Conservation (phyloP, 495 filamentous ascomycete genomes). For the Chlorociboria aeruginascens region DNA sequence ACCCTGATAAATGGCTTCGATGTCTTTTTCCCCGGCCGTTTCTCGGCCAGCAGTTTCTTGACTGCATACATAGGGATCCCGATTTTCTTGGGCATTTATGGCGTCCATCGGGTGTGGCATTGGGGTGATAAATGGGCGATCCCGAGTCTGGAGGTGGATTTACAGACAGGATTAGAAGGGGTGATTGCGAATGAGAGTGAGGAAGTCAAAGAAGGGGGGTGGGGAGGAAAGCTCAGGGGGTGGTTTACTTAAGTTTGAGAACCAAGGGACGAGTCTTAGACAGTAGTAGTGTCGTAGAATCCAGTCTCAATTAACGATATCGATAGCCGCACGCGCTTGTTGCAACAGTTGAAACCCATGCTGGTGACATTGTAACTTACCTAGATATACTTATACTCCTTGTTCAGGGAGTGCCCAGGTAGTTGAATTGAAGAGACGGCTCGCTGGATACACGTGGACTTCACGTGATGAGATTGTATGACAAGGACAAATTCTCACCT, state of each 20-base stretch:
- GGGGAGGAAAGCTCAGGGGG: slow-evolving; percentile 9
- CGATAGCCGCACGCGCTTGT: too few species aligned
- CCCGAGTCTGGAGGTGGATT: slow-evolving; percentile 39
- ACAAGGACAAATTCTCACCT: too few species aligned
- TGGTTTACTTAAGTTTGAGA: slow-evolving; percentile 4
- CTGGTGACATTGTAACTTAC: too few species aligned
- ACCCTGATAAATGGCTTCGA: slow-evolving; percentile 50
- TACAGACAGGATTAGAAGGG: slow-evolving; percentile 41
- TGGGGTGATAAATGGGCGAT: slow-evolving; percentile 42
- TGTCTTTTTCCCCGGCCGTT: slow-evolving; percentile 46
- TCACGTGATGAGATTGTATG: too few species aligned
- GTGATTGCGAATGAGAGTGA: slow-evolving; percentile 40
- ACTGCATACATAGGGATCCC: slow-evolving; percentile 54
- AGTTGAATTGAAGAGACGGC: too few species aligned
- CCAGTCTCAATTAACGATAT: too few species aligned
- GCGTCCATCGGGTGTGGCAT: slow-evolving; percentile 1
- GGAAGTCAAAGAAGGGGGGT: background rate
- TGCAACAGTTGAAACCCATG: too few species aligned
- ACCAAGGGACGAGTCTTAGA: too few species aligned
- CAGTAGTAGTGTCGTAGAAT: too few species aligned
- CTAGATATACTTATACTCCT: too few species aligned
- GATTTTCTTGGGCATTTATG: slow-evolving; percentile 42
- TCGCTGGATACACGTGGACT: too few species aligned
- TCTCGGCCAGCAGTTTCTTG: slow-evolving; percentile 40
- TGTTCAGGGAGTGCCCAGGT: too few species aligned